Evolutionary conservation across 176 grass and related monocot genomes (phyloP).

Genomic region (Rhynchospora pubera): DNA sequence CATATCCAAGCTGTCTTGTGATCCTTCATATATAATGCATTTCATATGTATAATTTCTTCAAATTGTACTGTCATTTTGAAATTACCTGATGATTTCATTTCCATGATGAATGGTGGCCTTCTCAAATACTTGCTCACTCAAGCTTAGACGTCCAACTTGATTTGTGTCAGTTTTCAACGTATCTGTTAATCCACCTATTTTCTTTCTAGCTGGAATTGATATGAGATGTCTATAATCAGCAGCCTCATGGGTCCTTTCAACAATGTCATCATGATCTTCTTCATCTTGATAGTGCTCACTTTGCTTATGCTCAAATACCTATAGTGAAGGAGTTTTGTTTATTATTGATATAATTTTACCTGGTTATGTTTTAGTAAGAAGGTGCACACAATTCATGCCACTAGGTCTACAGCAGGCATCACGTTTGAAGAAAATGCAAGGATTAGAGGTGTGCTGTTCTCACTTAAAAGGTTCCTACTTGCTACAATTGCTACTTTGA

Average conservation of each 20-base stretch:
- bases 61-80: neutral
- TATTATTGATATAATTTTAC: neutral
- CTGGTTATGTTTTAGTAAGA: neutral
- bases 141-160: constrained; percentile 48
- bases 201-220: constrained; percentile 47
- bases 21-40: neutral
- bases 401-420: neutral
- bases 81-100: constrained; percentile 46
- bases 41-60: neutral
- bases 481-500: neutral
- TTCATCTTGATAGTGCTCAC: constrained; percentile 22
- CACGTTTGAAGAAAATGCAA: neutral
- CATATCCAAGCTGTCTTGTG: too few relatives aligned
- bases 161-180: constrained; percentile 41
- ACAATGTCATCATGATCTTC: constrained; percentile 34
- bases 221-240: constrained; percentile 54
- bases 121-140: constrained; percentile 59
- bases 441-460: neutral
- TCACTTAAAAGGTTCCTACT: neutral
- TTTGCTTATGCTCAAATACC: constrained; percentile 23
- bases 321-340: neutral
- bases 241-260: constrained; percentile 22
- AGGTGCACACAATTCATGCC: neutral
- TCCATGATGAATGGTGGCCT: constrained; percentile 42
- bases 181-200: constrained; percentile 49